These are phyloP conservation scores for Tetrapisispora iriomotensis DNA, from an alignment of 805 yeast genomes.

Conservation along the genomic window DNA sequence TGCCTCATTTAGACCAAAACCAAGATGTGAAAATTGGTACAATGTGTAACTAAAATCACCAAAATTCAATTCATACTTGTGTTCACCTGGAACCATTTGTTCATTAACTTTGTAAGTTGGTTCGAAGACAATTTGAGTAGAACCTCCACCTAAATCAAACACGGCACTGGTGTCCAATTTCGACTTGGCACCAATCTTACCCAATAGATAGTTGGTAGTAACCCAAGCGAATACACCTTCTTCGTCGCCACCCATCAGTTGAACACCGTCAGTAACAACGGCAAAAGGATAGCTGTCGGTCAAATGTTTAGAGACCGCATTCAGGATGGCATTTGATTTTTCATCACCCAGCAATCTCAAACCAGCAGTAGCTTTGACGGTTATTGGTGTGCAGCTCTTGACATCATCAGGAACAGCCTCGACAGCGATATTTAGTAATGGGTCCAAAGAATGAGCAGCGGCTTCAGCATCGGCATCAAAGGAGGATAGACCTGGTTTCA, in stretches of 20 bases:
- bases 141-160: constrained; percentile 97
- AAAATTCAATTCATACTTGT: constrained; percentile 68
- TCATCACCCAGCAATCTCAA: constrained; percentile 75
- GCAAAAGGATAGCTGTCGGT: constrained; percentile 84
- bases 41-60: constrained; percentile 73
- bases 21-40: constrained; percentile 92
- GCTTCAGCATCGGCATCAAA: constrained; percentile 70
- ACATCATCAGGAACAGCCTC: constrained; percentile 64
- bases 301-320: constrained; percentile 67
- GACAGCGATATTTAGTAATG: constrained; percentile 67
- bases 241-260: constrained; percentile 91
- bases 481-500: constrained; percentile 85
- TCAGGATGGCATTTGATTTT: constrained; percentile 60
- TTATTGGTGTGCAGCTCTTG: constrained; percentile 81
- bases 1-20: constrained; percentile 93
- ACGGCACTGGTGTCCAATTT: constrained; percentile 89
- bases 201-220: constrained; percentile 85
- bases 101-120: constrained; percentile 61
- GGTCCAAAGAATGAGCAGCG: constrained; percentile 91
- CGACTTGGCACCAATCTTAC: constrained; percentile 74
- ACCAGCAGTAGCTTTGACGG: constrained; percentile 98
- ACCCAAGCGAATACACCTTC: constrained; percentile 99
- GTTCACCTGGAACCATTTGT: constrained; percentile 76
- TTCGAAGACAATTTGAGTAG: constrained; percentile 97
- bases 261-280: constrained; percentile 68